Evolutionary conservation across 2,329 filamentous ascomycete species (phyloP).

Genomic region (Exophiala dermatitidis): DNA sequence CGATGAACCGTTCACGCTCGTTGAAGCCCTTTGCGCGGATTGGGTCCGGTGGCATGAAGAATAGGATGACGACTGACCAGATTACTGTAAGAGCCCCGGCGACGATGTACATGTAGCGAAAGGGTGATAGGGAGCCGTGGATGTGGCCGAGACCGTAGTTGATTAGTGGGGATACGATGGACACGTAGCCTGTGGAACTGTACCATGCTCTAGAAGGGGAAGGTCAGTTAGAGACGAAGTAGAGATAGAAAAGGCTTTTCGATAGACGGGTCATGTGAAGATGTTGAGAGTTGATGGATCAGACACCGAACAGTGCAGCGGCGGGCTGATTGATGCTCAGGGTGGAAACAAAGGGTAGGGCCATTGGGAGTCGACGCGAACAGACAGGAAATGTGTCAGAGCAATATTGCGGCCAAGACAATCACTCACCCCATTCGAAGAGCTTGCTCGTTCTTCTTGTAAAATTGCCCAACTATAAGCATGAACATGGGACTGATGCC

Average conservation of each 20-base stretch:
- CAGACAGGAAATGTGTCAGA: too few species aligned
- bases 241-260: background rate
- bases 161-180: slow-evolving; percentile 45
- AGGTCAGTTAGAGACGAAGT: too few species aligned
- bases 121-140: slow-evolving; percentile 47
- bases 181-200: slow-evolving; percentile 41
- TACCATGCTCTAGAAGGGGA: slow-evolving; percentile 63
- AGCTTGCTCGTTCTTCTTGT: slow-evolving; percentile 59
- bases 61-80: slow-evolving; percentile 51
- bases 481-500: slow-evolving; percentile 61
- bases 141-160: slow-evolving; percentile 64
- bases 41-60: slow-evolving; percentile 59
- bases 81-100: slow-evolving; percentile 57
- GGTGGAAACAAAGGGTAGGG: background rate
- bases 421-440: slow-evolving; percentile 50
- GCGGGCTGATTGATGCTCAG: too few species aligned
- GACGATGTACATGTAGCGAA: slow-evolving; percentile 65
- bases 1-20: slow-evolving; percentile 54
- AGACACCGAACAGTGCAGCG: background rate
- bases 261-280: too few species aligned
- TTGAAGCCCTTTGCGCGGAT: slow-evolving; percentile 62
- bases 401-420: too few species aligned
- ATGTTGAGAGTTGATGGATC: background rate
- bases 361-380: too few species aligned
- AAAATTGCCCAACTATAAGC: slow-evolving; percentile 55